A percentile compares a stretch with the other conserved stretches of the same genome.
Conservation (phyloP, 2,329 filamentous ascomycete genomes). For the Chaetomium sp. region DNA sequence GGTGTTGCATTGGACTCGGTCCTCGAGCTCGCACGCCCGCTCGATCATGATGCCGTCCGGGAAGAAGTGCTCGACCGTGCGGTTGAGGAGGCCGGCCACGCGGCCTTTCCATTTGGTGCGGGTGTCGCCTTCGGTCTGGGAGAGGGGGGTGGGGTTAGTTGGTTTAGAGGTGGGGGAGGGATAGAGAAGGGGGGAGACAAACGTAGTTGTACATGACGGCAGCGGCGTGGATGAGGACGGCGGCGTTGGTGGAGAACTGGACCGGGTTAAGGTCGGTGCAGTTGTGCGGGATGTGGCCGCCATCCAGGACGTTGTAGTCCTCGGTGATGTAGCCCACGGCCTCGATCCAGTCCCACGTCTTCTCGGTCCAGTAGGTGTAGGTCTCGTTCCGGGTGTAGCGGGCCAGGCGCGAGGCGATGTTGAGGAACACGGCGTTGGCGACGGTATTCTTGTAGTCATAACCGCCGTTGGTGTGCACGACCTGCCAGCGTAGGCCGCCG, state of each 20-base stretch:
- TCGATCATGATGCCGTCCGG: slow-evolving; percentile 47
- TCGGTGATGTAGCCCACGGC: slow-evolving; percentile 51
- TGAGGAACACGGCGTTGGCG: slow-evolving; percentile 47
- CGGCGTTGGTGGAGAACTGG: slow-evolving; percentile 65
- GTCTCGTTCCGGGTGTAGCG: slow-evolving; percentile 57
- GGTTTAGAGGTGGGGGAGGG: neutral
- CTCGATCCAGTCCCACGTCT: slow-evolving; percentile 54
- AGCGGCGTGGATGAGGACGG: slow-evolving; percentile 58
- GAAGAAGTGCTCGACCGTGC: slow-evolving; percentile 41
- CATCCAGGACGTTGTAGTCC: slow-evolving; percentile 63
- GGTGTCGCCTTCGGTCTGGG: slow-evolving; percentile 47
- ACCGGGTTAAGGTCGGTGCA: slow-evolving; percentile 58
- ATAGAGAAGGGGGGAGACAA: slow-evolving; percentile 32
- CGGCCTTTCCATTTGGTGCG: slow-evolving; percentile 53
- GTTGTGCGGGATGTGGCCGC: slow-evolving; percentile 53
- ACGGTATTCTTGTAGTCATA: slow-evolving; percentile 63
- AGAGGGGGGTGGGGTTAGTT: neutral
- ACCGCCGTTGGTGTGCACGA: slow-evolving; percentile 61
- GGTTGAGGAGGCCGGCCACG: slow-evolving; percentile 51
- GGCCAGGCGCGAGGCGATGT: slow-evolving; percentile 56
- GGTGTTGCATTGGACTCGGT: slow-evolving; percentile 53
- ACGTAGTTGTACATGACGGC: slow-evolving; percentile 66
- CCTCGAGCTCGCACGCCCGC: slow-evolving; percentile 56
- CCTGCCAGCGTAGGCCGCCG: slow-evolving; percentile 63
- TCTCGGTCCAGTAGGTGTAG: slow-evolving; percentile 55